Base-by-base conservation (phyloP, 2,329 filamentous ascomycete species). In the Trichoderma atroviride region DNA sequence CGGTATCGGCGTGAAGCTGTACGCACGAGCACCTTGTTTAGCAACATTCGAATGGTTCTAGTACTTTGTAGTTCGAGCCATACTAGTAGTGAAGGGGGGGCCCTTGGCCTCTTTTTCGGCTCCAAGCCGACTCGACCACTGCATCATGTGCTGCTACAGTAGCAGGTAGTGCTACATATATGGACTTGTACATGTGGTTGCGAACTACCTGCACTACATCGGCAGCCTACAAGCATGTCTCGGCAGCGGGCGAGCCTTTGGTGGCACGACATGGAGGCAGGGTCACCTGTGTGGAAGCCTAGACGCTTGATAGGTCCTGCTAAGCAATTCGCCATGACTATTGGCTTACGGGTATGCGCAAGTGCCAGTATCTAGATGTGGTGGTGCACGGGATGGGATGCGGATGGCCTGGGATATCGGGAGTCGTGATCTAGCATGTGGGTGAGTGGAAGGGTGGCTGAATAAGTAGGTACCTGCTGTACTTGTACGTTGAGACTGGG, bases 191-290 rank as follows among this genome's bases (percentile, higher is more conserved):
- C 4, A 22, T 35, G 19, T n/a, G 10, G 16, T 35, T 27, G 14
- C 50, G 5, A 14, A 27, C 40, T n/a, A 43, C 4, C 16, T n/a
- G 40, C 40, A n/a, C 40, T 43, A 43, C 40, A 52, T 33, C 27
- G 52, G 62, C 24, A 57, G 50, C 27, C 29, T 50, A 2, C 7
- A 31, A 9, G 29, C 7, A 37, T 47, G 55, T 67, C 63, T 67
- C 55, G 55, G 55, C 13, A 66, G 63, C 55, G 29, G 63, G 37
- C 55, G 24, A 50, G 55, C 40, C 29, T 58, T 9, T 50, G 29
- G 63, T 67, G 55, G 63, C 55, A 67, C 55, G 63, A 52, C 63
- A 58, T 67, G 53, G 63, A 50, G 53, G 55, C 40, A 31, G n/a
- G 63, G 63, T 67, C 63, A 67, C 40, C 63, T 67, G 63, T 59